Evolutionary conservation across 805 yeast species (phyloP).

Genomic region (Lachancea meyersii): DNA sequence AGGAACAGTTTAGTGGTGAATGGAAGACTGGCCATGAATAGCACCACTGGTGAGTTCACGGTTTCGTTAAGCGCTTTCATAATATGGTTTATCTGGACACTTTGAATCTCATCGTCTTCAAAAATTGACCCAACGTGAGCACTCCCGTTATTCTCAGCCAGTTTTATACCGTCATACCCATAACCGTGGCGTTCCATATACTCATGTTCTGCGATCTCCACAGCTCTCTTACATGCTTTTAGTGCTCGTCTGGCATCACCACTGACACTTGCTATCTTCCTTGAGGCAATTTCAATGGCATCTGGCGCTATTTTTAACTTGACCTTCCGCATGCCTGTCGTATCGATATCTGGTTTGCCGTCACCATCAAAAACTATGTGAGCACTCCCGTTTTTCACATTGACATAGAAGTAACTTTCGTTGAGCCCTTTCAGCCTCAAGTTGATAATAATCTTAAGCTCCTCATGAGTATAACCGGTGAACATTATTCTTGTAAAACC

Average conservation of each 20-base stretch:
- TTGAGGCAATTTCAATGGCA: constrained; percentile 85
- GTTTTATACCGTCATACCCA: constrained; percentile 23
- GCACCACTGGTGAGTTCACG: constrained; percentile 63
- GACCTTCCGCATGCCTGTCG: constrained; percentile 21
- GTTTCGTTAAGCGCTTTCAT: constrained; percentile 76
- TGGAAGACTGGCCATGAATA: constrained; percentile 53
- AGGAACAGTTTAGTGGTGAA: constrained; percentile 66
- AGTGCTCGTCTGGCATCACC: constrained; percentile 96
- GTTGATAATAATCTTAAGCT: constrained; percentile 67
- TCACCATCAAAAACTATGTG: constrained; percentile 24
- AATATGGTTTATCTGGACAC: constrained; percentile 68
- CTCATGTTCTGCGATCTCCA: constrained; percentile 75
- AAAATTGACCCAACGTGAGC: constrained; percentile 1
- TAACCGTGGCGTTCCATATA: constrained; percentile 36
- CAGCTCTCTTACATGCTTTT: constrained; percentile 80
- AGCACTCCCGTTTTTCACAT: constrained; percentile 35
- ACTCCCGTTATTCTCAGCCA: constrained; percentile 8
- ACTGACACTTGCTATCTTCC: constrained; percentile 92
- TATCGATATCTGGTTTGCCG: constrained; percentile 5
- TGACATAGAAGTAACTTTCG: constrained; percentile 30
- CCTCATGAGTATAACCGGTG: constrained; percentile 78
- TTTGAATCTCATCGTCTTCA: constrained; percentile 37
- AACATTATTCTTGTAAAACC: constrained; percentile 85
- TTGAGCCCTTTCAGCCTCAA: constrained; percentile 55
- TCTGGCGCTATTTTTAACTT: constrained; percentile 45